Conservation (phyloP, 306 rosid species). For the Dryas drummondii region DNA sequence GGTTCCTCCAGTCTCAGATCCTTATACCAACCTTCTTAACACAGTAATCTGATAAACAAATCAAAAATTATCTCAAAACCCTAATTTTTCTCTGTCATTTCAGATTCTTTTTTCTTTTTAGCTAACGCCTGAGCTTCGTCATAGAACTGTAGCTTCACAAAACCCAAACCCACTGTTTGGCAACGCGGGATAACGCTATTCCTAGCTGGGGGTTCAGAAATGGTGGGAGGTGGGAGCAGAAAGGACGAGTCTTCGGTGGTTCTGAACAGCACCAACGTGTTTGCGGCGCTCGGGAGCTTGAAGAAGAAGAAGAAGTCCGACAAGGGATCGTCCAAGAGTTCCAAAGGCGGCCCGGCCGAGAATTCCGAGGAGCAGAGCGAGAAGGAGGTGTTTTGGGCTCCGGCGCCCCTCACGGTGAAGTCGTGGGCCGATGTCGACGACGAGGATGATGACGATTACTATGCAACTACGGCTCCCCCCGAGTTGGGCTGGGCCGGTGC, state of each 20-base stretch:
- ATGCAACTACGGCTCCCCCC: constrained; percentile 61
- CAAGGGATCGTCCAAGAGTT: constrained; percentile 22
- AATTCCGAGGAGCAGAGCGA: constrained; percentile 24
- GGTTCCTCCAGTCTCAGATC: constrained; percentile 7
- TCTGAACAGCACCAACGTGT: constrained; percentile 58
- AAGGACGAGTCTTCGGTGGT: constrained; percentile 46
- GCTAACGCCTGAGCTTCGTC: neutral
- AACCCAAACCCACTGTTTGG: neutral
- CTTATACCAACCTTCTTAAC: neutral
- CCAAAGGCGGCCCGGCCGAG: constrained; percentile 16
- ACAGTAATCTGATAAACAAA: neutral
- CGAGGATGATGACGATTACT: constrained; percentile 72
- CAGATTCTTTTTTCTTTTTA: neutral
- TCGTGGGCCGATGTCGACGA: constrained; percentile 82
- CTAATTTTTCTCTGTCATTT: constrained; percentile 2
- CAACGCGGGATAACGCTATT: constrained; percentile 4
- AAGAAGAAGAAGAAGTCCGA: constrained; percentile 77
- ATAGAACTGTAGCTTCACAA: neutral
- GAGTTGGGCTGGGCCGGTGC: constrained; percentile 44
- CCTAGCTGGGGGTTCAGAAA: constrained; percentile 23
- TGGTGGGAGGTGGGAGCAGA: constrained; percentile 68
- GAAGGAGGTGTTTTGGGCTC: constrained; percentile 62
- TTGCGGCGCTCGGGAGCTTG: constrained; percentile 71
- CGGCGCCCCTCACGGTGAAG: constrained; percentile 52
- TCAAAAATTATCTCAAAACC: constrained; percentile 1